These are phyloP conservation scores for Aspergillus quadrilineatus DNA, from an alignment of 2,329 filamentous ascomycete species.

Conservation along the genomic window DNA sequence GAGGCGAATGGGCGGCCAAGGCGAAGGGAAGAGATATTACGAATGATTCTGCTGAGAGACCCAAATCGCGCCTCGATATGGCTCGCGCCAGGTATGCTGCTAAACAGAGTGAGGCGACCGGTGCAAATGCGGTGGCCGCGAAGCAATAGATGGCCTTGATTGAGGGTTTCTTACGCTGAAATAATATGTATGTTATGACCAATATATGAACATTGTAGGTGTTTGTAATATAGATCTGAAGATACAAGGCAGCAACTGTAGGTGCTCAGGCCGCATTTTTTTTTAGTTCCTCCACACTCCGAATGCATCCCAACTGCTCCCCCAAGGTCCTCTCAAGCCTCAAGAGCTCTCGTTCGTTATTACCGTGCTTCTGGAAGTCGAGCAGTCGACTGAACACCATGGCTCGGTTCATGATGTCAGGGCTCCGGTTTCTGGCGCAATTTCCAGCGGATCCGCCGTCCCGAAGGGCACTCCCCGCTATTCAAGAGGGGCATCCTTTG, in stretches of 20 bases:
- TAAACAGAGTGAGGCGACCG: conserved; percentile 27
- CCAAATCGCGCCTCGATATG: conserved; percentile 56
- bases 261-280: too few species aligned
- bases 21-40: conserved; percentile 51
- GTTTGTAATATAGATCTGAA: background rate
- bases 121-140: conserved; percentile 16
- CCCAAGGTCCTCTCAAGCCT: too few species aligned
- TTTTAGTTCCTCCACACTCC: too few species aligned
- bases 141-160: conserved; percentile 9
- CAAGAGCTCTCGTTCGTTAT: too few species aligned
- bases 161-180: conserved; percentile 1
- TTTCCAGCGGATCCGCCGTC: conserved; percentile 14
- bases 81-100: conserved; percentile 58
- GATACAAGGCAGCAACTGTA: too few species aligned
- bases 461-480: background rate
- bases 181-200: background rate
- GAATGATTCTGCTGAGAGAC: conserved; percentile 28
- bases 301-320: too few species aligned
- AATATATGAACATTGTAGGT: background rate
- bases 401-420: conserved; percentile 17
- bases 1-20: conserved; percentile 63
- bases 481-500: background rate
- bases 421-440: conserved; percentile 12
- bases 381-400: background rate
- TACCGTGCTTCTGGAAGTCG: too few species aligned